These are phyloP conservation scores for Salix brachista DNA, from an alignment of 345 rosid genomes.

Conservation along the genomic window DNA sequence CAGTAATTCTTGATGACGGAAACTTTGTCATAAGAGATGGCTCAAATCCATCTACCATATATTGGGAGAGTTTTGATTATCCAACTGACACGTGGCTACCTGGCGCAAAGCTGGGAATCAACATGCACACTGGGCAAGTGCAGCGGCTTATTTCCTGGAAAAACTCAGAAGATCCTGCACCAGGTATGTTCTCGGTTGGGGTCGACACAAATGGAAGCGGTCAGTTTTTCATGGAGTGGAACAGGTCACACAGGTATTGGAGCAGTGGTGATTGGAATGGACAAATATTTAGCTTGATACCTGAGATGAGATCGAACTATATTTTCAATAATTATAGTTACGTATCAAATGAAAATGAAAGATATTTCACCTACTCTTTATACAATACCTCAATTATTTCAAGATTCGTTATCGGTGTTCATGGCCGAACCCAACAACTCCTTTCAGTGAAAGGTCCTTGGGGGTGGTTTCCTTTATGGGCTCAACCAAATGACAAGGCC, in stretches of 20 bases:
- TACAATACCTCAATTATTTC: constrained; percentile 5
- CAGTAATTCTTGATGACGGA: constrained; percentile 22
- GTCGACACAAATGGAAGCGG: constrained; percentile 7
- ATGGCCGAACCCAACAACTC: constrained; percentile 11
- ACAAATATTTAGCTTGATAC: constrained; percentile 4
- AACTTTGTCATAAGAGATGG: constrained; percentile 23
- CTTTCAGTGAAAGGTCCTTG: neutral
- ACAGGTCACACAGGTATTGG: constrained; percentile 5
- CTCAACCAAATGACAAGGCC: constrained; percentile 12
- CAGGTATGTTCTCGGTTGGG: constrained; percentile 21
- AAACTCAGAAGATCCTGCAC: constrained; percentile 25
- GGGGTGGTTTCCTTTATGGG: constrained; percentile 24
- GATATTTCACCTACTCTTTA: constrained; percentile 30
- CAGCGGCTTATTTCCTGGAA: constrained; percentile 18
- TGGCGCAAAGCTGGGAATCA: constrained; percentile 16
- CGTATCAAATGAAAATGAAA: constrained; percentile 17
- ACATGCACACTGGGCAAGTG: constrained; percentile 1
- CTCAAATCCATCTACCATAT: neutral
- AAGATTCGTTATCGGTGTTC: neutral
- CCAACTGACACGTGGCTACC: constrained; percentile 2
- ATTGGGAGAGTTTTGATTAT: too few species aligned
- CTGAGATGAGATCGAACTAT: constrained; percentile 21
- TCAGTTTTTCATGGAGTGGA: constrained; percentile 12
- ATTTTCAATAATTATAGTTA: constrained; percentile 18
- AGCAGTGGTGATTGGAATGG: constrained; percentile 22